A percentile compares a stretch with the other conserved stretches of the same genome.
Evolutionary conservation across 768 basidiomycete species (phyloP).

Genomic region (Russula griseocarnosa): DNA sequence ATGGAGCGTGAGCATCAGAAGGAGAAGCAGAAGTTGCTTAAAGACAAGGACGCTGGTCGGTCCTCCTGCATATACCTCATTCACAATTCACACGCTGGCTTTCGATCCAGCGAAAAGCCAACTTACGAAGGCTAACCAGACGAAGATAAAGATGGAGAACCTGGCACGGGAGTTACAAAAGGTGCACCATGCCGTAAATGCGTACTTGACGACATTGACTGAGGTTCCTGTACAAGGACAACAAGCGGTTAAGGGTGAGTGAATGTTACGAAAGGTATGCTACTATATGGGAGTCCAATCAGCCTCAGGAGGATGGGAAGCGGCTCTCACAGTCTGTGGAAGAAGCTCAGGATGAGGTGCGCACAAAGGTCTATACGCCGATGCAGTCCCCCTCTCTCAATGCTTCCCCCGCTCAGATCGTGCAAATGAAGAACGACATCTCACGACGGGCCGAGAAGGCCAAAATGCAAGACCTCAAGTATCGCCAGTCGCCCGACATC

Average conservation of each 20-base stretch:
- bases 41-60: conserved; percentile 86
- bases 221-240: conserved; percentile 53
- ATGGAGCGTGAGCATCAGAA: conserved; percentile 85
- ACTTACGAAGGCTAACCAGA: conserved; percentile 82
- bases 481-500: conserved; percentile 83
- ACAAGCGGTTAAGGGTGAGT: conserved; percentile 75
- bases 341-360: conserved; percentile 80
- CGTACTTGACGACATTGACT: conserved; percentile 7
- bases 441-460: conserved; percentile 76
- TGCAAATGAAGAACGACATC: conserved; percentile 79
- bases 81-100: conserved; percentile 18
- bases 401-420: conserved; percentile 45
- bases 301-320: conserved; percentile 74
- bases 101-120: conserved; percentile 62
- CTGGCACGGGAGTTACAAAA: conserved; percentile 86
- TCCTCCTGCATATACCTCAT: conserved; percentile 25
- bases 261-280: conserved; percentile 31
- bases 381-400: conserved; percentile 1
- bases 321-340: conserved; percentile 75
- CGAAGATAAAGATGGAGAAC: conserved; percentile 87
- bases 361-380: conserved; percentile 13
- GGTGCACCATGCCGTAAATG: conserved; percentile 39
- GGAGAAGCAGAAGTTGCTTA: conserved; percentile 85
- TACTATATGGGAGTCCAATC: conserved; percentile 40
- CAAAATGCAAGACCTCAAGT: conserved; percentile 74